Evolutionary conservation across 73 alveolate species (phyloP), one percentile per base, ranked within the genome.

Genomic region (Urostyla sp.): DNA sequence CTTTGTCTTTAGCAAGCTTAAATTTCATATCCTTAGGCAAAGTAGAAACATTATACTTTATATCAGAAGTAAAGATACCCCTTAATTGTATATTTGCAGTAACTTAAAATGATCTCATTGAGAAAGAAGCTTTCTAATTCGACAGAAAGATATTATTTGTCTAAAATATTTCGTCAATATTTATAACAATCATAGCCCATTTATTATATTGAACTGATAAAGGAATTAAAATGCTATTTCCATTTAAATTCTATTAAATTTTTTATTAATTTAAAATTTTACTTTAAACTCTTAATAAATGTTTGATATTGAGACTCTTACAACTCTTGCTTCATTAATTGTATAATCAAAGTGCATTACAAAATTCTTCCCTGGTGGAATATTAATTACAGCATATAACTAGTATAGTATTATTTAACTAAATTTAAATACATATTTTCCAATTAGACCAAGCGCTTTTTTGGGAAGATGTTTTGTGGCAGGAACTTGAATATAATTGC

Each of bases 1-100:
- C 94, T 48, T 92, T 60, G 36, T 50, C 78, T 45, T 72, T 54
- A 20, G 85, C 55, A 27, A 81, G 61, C 61, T 91, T 92, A 69
- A 94, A 73, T 16, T 80, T 58, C 90, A 94, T 73, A 46, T 95
- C 99, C 79, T 88, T 90, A 0, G 99, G 98, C 35, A 94, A 46
- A 28, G 90, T 84, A 24, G 67, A 51, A 16, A 85, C 82, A 58
- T 79, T 77, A 66, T 93, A 95, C 26, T 84, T 67, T 31, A 76
- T 80, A 72, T 95, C 96, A 1, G 97, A 87, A 0, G 97, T 95
- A 84, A 54, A 91, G 31, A 95, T 63, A 5, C 97, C 98, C 72
- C 92, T 81, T 0, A 95, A 40, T 30, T 28, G 16, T 72, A 80
- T 72, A 72, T 80, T 63, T 61, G 95, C 80, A 80, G 94, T 80